Base-by-base conservation (phyloP, 2,329 filamentous ascomycete species). In the Alternaria metachromatica region DNA sequence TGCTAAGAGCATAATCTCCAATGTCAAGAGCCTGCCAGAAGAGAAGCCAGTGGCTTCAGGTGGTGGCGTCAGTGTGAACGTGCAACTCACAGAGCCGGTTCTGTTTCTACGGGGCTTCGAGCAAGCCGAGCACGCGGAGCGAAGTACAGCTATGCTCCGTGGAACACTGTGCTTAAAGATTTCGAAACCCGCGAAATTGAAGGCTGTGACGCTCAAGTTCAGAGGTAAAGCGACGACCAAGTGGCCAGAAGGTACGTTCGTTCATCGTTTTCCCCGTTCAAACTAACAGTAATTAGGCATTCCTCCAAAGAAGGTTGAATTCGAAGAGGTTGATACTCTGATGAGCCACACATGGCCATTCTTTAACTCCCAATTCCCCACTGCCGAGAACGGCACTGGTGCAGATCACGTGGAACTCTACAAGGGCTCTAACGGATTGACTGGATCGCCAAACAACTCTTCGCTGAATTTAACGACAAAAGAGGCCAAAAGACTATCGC, bases 301-400 rank as follows among this genome's bases (percentile, higher is more conserved):
- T 28, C 95, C 96, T 4, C 94, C 94, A 0, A 87, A 90, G 61
- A 97, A 97, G 79, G 87, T 90, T 1, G 92, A 97, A 44, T 89
- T 93, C 57, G 91, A 89, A 72, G 94, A 98, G 76, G 92, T 93
- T 66, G 92, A 96, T 70, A 92, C 90, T 4, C 86, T 98, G 63
- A 90, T 96, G 80, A 95, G 92, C 44, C 94, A 97, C 75, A 95
- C 89, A 18, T 89, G 93, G 81, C 95, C 91, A 0, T 98, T 98
- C 77, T 99, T 97, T 84, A 96, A 97, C 74, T 91, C 92, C 51
- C 86, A 88, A 67, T 88, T 89, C 66, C 82, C 85, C 65, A 82
- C 84, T 64, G 87, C 88, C 5, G 86, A 90, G 71, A 83, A 84
- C 59, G 85, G 87, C 28, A 88, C 89, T 49, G 87, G 88, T 18